These are phyloP conservation scores for Botryosphaeria dothidea DNA, from an alignment of 2,329 filamentous ascomycete species.

Conservation along the genomic window DNA sequence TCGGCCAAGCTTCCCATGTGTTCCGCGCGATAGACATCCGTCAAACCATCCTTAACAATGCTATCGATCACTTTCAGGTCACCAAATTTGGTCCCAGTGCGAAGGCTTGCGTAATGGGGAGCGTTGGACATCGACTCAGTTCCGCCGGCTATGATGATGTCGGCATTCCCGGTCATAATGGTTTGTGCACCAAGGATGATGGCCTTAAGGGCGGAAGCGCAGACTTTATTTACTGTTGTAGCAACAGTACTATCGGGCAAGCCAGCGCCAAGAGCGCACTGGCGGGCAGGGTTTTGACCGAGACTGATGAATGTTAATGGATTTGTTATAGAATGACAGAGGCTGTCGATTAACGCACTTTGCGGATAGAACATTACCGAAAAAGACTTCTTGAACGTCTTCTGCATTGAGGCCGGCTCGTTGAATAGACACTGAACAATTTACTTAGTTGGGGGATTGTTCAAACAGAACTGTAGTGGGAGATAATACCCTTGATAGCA, in stretches of 20 bases:
- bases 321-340: not conserved
- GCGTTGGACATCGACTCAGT: conserved; percentile 98
- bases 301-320: conserved; percentile 57
- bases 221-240: conserved; percentile 99
- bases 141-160: conserved; percentile 89
- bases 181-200: conserved; percentile 94
- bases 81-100: conserved; percentile 90
- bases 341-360: conserved; percentile 63
- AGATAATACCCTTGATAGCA: conserved; percentile 81
- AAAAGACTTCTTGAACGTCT: conserved; percentile 94
- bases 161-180: conserved; percentile 93
- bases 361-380: conserved; percentile 96
- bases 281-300: conserved; percentile 93
- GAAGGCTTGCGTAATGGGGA: conserved; percentile 89
- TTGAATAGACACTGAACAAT: conserved; percentile 68
- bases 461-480: conserved; percentile 21
- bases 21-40: conserved; percentile 91
- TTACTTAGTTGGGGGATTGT: conserved; percentile 26
- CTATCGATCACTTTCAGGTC: conserved; percentile 87
- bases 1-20: conserved; percentile 95
- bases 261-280: conserved; percentile 87
- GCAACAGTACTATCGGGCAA: conserved; percentile 76
- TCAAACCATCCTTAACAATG: conserved; percentile 90
- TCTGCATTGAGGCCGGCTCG: conserved; percentile 84
- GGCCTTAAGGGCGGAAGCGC: conserved; percentile 91